Base-by-base conservation (phyloP, 2,329 filamentous ascomycete species). In the Lasiodiplodia gonubiensis region DNA sequence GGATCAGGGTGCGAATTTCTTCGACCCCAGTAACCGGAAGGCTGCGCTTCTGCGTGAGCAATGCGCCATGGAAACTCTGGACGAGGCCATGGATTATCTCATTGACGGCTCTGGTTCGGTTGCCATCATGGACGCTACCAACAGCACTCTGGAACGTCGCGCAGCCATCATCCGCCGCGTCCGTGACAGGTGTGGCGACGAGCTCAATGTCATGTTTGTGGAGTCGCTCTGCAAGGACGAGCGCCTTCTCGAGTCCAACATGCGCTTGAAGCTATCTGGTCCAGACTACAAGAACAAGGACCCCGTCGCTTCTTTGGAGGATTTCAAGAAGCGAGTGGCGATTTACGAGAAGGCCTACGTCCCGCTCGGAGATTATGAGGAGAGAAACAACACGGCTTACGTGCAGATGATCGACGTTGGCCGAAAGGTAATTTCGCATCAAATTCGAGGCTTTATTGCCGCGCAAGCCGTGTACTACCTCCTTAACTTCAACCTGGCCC, bases 331-430 rank as follows among this genome's bases (percentile, higher is more conserved):
- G 79, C 92, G 95, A 69, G 94, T 99, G 16, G 89, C 88, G 64
- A 92, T 96, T 12, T 99, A 99, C 74, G 93, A 97, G 78, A 96
- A 94, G 74, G 93, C 93, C 18, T 99, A 99, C 74, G 89, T 94
- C 7, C 92, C 95, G 0, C 84, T 99, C 1, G 95, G 95, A 37
- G 88, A 93, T 51, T 96, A 93, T 70, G 95, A 99, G 77, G 95
- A 99, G 80, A 86, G 91, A 25, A 86, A 96, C 74, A 90, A 94
- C 73, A 90, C 97, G 87, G 92, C 96, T 69, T 99, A 97, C 76
- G 96, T 99, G 70, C 93, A 93, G 83, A 97, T 98, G 91, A 92
- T 98, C 71, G 95, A 99, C 78, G 95, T 99, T 2, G 95, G 95
- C 51, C 89, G 94, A 69, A 99, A 99, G 80, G 87, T 98, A 69